Evolutionary conservation across 805 yeast species (phyloP).

Genomic region (Wickerhamiella australiensis): DNA sequence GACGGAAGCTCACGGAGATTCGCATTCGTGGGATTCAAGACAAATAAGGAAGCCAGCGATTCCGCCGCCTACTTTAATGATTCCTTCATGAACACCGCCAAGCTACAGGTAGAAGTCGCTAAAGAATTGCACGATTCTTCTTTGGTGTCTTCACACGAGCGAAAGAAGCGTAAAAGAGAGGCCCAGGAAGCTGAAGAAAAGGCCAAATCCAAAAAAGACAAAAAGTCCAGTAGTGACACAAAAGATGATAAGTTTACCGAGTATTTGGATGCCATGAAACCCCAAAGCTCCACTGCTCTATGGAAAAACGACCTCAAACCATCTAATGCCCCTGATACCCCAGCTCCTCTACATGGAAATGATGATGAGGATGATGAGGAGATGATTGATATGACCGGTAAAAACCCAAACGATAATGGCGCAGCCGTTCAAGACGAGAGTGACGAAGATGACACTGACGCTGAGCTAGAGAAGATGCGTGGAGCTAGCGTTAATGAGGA

Average conservation of each 20-base stretch:
- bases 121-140: constrained; percentile 74
- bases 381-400: constrained; percentile 14
- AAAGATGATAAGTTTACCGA: constrained; percentile 48
- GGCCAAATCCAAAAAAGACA: constrained; percentile 25
- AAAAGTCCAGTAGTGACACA: constrained; percentile 28
- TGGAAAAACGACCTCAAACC: constrained; percentile 29
- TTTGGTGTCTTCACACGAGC: constrained; percentile 41
- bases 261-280: constrained; percentile 72
- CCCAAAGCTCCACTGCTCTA: constrained; percentile 34
- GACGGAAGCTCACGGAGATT: constrained; percentile 84
- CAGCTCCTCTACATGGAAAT: constrained; percentile 21
- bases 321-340: constrained; percentile 20
- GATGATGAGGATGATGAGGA: constrained; percentile 39
- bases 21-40: constrained; percentile 81
- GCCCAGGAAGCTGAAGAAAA: background rate
- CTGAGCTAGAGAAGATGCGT: constrained; percentile 18
- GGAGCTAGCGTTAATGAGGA: constrained; percentile 19
- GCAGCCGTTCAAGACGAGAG: constrained; percentile 31
- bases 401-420: background rate
- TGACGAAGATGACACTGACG: constrained; percentile 24
- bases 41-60: constrained; percentile 57
- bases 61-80: constrained; percentile 68
- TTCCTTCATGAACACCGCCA: constrained; percentile 73
- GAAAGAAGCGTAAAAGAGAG: constrained; percentile 11
- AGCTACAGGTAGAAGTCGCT: constrained; percentile 68